Evolutionary conservation across 1,284 basidiomycete species (phyloP).

Genomic region (Ustilago shanxiensis): DNA sequence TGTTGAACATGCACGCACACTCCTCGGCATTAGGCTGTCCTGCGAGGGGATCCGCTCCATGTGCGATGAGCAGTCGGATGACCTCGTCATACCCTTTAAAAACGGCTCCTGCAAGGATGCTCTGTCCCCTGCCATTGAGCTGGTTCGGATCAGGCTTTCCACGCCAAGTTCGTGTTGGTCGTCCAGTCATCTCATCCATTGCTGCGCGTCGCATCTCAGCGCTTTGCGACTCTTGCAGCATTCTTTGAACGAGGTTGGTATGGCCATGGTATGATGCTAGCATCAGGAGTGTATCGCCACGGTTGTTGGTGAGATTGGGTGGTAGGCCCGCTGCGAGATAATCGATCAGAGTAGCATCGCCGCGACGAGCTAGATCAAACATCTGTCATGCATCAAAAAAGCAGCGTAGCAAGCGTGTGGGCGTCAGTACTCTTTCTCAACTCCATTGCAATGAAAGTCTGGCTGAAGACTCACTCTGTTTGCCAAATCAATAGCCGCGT

Average conservation of each 20-base stretch:
- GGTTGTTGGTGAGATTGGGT: conserved; percentile 79
- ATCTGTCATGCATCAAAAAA: conserved; percentile 70
- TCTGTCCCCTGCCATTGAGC: conserved; percentile 81
- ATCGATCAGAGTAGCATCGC: conserved; percentile 72
- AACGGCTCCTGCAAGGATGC: conserved; percentile 84
- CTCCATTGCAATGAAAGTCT: neutral
- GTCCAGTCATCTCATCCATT: neutral
- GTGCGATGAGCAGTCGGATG: conserved; percentile 76
- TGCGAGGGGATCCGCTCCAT: conserved; percentile 78
- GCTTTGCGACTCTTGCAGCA: conserved; percentile 66
- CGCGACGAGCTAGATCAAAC: conserved; percentile 81
- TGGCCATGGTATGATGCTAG: conserved; percentile 85
- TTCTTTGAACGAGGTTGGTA: conserved; percentile 75
- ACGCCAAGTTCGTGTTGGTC: conserved; percentile 14
- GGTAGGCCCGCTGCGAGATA: conserved; percentile 82
- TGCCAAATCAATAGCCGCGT: conserved; percentile 43
- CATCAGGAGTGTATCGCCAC: conserved; percentile 77
- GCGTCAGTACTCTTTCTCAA: neutral
- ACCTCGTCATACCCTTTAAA: conserved; percentile 81
- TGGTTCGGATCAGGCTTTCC: conserved; percentile 68
- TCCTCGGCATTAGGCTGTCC: conserved; percentile 82
- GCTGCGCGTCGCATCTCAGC: conserved; percentile 2
- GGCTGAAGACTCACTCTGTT: conserved; percentile 27
- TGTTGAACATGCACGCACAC: conserved; percentile 72
- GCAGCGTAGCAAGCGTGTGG: no score